Evolutionary conservation across 2,329 filamentous ascomycete species (phyloP), one percentile per base, ranked within the genome.

Genomic region (Xylariales sp.): DNA sequence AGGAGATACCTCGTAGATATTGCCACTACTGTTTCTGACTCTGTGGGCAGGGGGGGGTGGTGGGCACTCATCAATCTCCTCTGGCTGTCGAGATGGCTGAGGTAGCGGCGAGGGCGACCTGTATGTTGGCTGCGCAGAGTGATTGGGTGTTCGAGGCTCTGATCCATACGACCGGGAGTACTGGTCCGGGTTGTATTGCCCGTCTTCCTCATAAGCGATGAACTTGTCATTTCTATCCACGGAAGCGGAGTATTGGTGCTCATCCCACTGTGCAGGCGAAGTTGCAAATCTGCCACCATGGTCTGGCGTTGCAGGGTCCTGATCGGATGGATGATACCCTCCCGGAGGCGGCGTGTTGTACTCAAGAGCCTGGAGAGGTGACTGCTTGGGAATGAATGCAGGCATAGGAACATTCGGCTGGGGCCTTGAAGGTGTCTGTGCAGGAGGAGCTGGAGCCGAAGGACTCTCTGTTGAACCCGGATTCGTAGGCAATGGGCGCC

Each of bases 401-500:
- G 58, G 50, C 13, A 67, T 50, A 20, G 36, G 27, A 10, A 63
- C 31, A 55, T 63, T 70, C 6, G 66, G 65, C 30, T 74, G 70
- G 10, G 62, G 54, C 40, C 74, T 67, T 20, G 69, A 62, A 6
- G 72, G 68, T 6, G 69, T 68, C 40, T 70, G 69, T 29, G 74
- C 70, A 15, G 61, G 57, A 30, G 62, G 52, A 6, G 61, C 40
- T 35, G 57, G 48, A 20, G 53, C 40, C n/a, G 54, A 41, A 44
- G 64, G 51, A 30, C 68, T 56, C 47, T 77, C 71, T 46, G 75
- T 64, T 37, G 75, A 72, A 43, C 85, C 76, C 12, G 88, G 88
- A 56, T 93, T 87, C 2, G 79, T 82, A 1, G 91, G 90, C 27
- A 96, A 66, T 15, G 91, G 91, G 23, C 91, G 77, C 48, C 91